These are phyloP conservation scores for Funneliformis geosporum DNA, from an alignment of 192 early-diverging fungal genomes.

Conservation along the genomic window DNA sequence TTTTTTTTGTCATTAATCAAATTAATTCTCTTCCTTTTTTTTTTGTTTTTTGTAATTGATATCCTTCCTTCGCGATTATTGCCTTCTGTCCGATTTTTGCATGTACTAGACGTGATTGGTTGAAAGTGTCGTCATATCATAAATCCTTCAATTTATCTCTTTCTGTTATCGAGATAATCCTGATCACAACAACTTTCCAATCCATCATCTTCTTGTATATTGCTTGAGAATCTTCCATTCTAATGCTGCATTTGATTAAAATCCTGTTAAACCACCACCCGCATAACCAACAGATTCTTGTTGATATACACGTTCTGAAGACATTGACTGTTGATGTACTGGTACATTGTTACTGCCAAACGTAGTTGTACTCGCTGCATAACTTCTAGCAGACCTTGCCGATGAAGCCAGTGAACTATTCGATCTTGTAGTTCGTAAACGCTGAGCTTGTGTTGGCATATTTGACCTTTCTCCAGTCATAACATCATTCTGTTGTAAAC, in stretches of 20 bases:
- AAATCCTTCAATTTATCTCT: no score
- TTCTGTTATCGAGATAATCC: no score
- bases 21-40: no score
- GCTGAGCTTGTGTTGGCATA: background rate
- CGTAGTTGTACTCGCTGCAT: background rate
- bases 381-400: background rate
- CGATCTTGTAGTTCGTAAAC: background rate
- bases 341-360: background rate
- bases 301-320: constrained; percentile 9
- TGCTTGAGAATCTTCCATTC: no score
- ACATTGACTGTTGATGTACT: background rate
- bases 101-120: no score
- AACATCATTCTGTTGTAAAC: background rate
- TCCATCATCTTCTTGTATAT: no score
- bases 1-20: background rate
- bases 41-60: no score
- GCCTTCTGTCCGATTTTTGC: no score
- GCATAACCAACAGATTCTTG: constrained; percentile 16
- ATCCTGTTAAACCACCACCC: background rate
- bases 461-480: background rate
- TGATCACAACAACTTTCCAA: no score
- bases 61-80: no score
- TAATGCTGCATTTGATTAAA: background rate
- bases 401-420: constrained; percentile 2
- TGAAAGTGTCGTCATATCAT: no score